These are phyloP conservation scores for Plasmodium vinckei DNA, from an alignment of 169 alveolate species.

Conservation along the genomic window DNA sequence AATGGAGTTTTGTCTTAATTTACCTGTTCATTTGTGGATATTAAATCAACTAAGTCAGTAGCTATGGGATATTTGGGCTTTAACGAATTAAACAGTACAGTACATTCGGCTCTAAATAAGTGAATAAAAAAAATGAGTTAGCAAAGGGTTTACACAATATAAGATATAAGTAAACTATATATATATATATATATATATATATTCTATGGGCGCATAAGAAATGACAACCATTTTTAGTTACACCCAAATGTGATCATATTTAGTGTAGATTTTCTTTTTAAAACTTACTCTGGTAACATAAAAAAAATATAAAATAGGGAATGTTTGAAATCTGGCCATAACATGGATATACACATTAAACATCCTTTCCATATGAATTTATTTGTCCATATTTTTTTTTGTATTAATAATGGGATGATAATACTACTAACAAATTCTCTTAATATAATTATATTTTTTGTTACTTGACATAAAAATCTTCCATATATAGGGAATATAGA, in stretches of 20 bases:
- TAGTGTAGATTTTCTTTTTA: not conserved
- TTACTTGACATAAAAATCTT: conserved; percentile 68
- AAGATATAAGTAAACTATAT: not conserved
- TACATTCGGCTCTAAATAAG: conserved; percentile 62
- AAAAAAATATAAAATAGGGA: conserved; percentile 70
- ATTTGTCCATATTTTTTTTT: conserved; percentile 74
- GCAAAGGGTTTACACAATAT: not conserved
- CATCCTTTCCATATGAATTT: conserved; percentile 75
- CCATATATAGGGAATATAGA: conserved; percentile 74
- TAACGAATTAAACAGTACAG: conserved; percentile 46
- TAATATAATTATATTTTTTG: conserved; percentile 58
- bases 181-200: not conserved
- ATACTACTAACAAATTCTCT: conserved; percentile 73
- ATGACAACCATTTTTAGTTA: too few relatives aligned
- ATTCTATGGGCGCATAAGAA: not conserved
- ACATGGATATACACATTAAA: conserved; percentile 71
- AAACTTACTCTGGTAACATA: conserved; percentile 73
- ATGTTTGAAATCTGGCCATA: conserved; percentile 75
- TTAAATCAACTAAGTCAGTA: conserved; percentile 55
- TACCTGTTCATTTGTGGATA: conserved; percentile 74
- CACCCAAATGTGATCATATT: too few relatives aligned
- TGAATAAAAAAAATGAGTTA: conserved; percentile 36
- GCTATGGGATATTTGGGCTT: conserved; percentile 50
- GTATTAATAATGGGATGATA: conserved; percentile 74
- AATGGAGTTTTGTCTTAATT: not conserved